Conservation (phyloP, 1,284 basidiomycete species). For the Gymnopus androsaceus region DNA sequence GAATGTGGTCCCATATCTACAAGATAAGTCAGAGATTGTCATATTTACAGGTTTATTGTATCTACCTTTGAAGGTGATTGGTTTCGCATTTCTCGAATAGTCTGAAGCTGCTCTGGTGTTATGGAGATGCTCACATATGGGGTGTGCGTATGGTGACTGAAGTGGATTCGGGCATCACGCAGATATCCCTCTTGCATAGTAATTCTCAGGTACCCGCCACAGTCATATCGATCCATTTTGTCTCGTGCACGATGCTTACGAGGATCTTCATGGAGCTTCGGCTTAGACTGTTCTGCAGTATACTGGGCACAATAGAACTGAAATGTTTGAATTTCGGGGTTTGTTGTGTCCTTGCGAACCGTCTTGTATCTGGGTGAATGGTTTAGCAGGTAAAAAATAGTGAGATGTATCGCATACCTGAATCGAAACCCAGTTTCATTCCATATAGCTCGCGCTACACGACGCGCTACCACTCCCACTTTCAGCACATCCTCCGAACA, state of each 20-base stretch:
- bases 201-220: constrained; percentile 14
- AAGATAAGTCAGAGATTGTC: background rate
- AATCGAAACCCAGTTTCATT: constrained; percentile 14
- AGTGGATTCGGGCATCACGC: constrained; percentile 5
- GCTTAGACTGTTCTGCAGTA: constrained; percentile 14
- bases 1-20: constrained; percentile 19
- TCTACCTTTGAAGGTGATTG: constrained; percentile 17
- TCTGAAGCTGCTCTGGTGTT: background rate
- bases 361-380: background rate
- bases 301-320: constrained; percentile 19
- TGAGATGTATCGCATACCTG: constrained; percentile 5
- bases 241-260: constrained; percentile 11
- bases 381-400: background rate
- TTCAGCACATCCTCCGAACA: background rate
- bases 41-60: background rate
- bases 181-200: constrained; percentile 8
- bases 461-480: constrained; percentile 1
- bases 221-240: constrained; percentile 17
- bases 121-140: constrained; percentile 17
- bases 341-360: background rate
- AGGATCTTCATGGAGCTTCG: constrained; percentile 1
- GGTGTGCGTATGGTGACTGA: constrained; percentile 17
- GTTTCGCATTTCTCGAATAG: constrained; percentile 13
- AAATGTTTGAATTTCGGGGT: constrained; percentile 6
- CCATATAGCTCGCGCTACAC: constrained; percentile 8